Evolutionary conservation across 352 stramenopile species (phyloP).

Genomic region (Phytophthora litchii): DNA sequence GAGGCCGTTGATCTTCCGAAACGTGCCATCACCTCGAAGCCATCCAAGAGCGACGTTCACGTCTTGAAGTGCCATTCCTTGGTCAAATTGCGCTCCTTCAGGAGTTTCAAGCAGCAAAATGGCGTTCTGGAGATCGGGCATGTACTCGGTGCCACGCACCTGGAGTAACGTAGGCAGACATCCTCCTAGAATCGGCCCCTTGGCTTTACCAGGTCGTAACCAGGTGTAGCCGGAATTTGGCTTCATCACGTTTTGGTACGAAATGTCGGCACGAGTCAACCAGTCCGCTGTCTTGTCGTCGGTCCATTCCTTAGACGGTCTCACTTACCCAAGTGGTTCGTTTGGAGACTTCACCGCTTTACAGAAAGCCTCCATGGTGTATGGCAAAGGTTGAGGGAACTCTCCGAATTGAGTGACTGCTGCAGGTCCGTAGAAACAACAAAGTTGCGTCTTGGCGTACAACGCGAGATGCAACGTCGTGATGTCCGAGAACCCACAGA

Average conservation of each 20-base stretch:
- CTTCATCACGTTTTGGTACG: slow-evolving; percentile 46
- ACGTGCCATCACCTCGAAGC: slow-evolving; percentile 54
- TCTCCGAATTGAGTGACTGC: slow-evolving; percentile 65
- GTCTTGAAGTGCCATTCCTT: slow-evolving; percentile 51
- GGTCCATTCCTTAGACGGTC: slow-evolving; percentile 53
- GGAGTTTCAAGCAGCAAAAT: slow-evolving; percentile 65
- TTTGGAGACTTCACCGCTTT: slow-evolving; percentile 27
- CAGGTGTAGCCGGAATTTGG: slow-evolving; percentile 52
- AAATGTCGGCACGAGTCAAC: slow-evolving; percentile 50
- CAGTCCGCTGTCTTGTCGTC: slow-evolving; percentile 75
- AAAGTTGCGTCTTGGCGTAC: slow-evolving; percentile 43
- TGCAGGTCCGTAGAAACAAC: slow-evolving; percentile 67
- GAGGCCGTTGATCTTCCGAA: slow-evolving; percentile 53
- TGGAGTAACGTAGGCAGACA: slow-evolving; percentile 67
- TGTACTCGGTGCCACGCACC: slow-evolving; percentile 52
- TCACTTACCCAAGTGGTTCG: slow-evolving; percentile 38
- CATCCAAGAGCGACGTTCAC: slow-evolving; percentile 57
- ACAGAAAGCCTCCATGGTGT: slow-evolving; percentile 53
- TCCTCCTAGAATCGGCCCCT: slow-evolving; percentile 49
- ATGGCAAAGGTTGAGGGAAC: slow-evolving; percentile 52
- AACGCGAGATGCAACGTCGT: slow-evolving; percentile 68
- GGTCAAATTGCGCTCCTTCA: slow-evolving; percentile 54
- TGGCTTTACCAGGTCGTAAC: slow-evolving; percentile 40
- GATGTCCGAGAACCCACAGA: slow-evolving; percentile 66
- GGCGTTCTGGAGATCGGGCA: slow-evolving; percentile 42